Conservation (phyloP, 768 basidiomycete species). For the Pisolithus microcarpus region DNA sequence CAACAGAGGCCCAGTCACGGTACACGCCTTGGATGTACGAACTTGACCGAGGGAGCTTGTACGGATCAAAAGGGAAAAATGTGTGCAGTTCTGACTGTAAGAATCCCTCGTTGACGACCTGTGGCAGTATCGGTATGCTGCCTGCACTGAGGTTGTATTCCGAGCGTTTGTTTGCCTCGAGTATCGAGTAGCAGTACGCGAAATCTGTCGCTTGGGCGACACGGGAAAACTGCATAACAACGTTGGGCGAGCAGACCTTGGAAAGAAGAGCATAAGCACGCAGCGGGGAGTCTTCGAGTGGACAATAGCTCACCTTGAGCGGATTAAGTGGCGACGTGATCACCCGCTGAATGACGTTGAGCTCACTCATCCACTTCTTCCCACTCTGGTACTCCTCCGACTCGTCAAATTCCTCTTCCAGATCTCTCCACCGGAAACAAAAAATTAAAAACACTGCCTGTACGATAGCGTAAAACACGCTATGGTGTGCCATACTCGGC, state of each 20-base stretch:
- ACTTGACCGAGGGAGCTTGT: conserved; percentile 75
- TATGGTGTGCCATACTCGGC: conserved; percentile 38
- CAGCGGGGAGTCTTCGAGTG: background rate
- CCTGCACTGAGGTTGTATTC: conserved; percentile 35
- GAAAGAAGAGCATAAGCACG: background rate
- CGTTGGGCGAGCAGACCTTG: conserved; percentile 83
- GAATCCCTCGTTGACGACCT: conserved; percentile 27
- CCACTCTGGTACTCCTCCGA: conserved; percentile 39
- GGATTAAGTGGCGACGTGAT: conserved; percentile 84
- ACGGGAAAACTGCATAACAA: conserved; percentile 90
- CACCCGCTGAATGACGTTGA: conserved; percentile 72
- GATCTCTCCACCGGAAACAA: conserved; percentile 94
- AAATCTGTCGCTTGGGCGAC: conserved; percentile 87
- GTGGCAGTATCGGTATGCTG: conserved; percentile 12
- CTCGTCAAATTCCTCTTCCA: conserved; percentile 57
- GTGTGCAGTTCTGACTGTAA: conserved; percentile 71
- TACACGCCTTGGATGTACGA: conserved; percentile 78
- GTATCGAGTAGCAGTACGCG: conserved; percentile 88
- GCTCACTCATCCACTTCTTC: conserved; percentile 79
- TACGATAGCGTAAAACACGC: conserved; percentile 84
- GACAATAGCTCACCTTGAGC: conserved; percentile 51
- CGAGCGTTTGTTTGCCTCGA: conserved; percentile 78
- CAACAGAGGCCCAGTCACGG: conserved; percentile 83
- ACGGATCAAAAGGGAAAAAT: conserved; percentile 99
- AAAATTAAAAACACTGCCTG: conserved; percentile 96